A percentile compares a stretch with the other conserved stretches of the same genome.
Evolutionary conservation across 163 green algal genomes (phyloP).

Genomic region (Scenedesmus sp.): DNA sequence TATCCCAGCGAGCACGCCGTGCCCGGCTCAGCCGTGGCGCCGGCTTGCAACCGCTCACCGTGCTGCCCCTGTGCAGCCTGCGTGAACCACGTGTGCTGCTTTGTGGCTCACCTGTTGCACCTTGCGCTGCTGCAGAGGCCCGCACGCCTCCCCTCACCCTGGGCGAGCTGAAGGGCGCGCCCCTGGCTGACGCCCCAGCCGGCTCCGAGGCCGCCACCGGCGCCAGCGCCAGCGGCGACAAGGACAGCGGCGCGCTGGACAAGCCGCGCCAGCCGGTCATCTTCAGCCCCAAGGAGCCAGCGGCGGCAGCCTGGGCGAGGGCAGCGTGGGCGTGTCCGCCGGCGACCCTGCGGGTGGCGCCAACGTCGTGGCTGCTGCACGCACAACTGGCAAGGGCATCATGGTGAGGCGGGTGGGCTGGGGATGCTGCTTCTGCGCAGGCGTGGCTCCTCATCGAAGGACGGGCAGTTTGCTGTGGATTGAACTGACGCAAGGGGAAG

Average conservation of each 20-base stretch:
- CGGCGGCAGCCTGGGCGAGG: neutral
- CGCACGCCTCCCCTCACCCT: neutral
- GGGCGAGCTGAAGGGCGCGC: neutral
- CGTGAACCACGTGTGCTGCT: neutral
- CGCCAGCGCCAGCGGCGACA: neutral
- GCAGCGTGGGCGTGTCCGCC: conserved; percentile 21
- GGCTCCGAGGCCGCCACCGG: neutral
- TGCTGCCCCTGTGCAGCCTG: too few species aligned
- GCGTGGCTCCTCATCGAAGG: too few species aligned
- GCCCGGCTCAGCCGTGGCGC: too few species aligned
- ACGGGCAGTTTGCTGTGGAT: too few species aligned
- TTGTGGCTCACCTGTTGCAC: neutral
- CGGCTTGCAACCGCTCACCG: too few species aligned
- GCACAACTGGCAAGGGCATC: conserved; percentile 4
- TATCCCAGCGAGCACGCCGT: too few species aligned
- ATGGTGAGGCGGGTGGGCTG: neutral
- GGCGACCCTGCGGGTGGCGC: conserved; percentile 30
- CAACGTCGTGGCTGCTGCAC: conserved; percentile 40
- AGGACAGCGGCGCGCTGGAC: neutral
- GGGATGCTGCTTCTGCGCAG: neutral
- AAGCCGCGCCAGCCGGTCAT: conserved; percentile 32
- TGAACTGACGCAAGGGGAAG: too few species aligned
- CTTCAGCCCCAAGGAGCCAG: conserved; percentile 26
- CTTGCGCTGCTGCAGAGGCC: neutral
- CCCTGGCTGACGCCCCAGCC: neutral